These are phyloP conservation scores for Thalia dealbata DNA, from an alignment of 176 grass and related monocot species.

Conservation along the genomic window DNA sequence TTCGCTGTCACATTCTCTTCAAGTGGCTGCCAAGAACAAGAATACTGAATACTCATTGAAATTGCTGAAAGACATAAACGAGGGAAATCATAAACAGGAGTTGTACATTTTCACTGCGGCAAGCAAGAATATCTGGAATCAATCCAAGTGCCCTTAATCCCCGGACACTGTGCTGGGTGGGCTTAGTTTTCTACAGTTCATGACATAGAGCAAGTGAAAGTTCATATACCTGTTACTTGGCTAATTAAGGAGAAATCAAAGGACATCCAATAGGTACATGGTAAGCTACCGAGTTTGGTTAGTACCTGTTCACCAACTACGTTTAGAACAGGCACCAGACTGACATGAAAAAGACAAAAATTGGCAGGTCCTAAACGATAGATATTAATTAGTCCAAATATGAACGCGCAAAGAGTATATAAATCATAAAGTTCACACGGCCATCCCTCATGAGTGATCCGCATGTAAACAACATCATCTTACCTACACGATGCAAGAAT, in stretches of 20 bases:
- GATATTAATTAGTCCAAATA: slow-evolving; percentile 9
- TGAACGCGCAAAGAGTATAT: not conserved
- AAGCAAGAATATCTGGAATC: slow-evolving; percentile 37
- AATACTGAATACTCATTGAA: slow-evolving; percentile 2
- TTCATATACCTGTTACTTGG: not conserved
- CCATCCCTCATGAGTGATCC: not conserved
- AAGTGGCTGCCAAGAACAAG: slow-evolving; percentile 24
- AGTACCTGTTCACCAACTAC: slow-evolving; percentile 44
- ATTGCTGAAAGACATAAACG: not conserved
- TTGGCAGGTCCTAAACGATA: slow-evolving; percentile 32
- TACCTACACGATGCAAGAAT: slow-evolving; percentile 36
- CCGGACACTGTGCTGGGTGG: slow-evolving; percentile 45
- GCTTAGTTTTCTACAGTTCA: slow-evolving; percentile 39
- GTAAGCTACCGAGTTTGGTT: not conserved
- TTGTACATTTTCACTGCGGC: slow-evolving; percentile 34
- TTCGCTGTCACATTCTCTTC: slow-evolving; percentile 39
- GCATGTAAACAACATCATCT: slow-evolving; percentile 1
- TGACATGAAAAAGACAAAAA: slow-evolving; percentile 40
- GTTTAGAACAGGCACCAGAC: slow-evolving; percentile 34
- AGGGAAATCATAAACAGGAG: not conserved
- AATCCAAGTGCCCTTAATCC: slow-evolving; percentile 38
- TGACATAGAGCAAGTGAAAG: not conserved
- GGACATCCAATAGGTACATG: not conserved
- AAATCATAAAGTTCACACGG: not conserved
- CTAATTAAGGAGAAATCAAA: not conserved